These are phyloP conservation scores for Cyclostephanos invisitatus DNA, from an alignment of 108 stramenopile species.

Conservation along the genomic window DNA sequence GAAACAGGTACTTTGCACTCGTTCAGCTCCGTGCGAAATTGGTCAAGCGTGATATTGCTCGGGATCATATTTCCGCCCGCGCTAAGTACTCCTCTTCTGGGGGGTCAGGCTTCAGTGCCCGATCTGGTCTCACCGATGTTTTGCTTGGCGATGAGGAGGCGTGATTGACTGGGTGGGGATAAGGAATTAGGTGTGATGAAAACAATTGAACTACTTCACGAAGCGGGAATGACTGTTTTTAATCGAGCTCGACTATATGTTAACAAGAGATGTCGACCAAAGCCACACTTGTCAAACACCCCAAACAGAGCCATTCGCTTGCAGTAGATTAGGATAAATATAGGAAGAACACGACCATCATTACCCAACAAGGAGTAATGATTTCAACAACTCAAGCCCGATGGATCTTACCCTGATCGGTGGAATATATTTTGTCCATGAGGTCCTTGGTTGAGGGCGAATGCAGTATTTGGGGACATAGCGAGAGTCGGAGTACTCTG, in stretches of 20 bases:
- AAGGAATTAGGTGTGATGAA: neutral
- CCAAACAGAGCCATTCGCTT: neutral
- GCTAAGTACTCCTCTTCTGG: neutral
- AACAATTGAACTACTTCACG: too few relatives aligned
- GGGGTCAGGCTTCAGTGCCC: neutral
- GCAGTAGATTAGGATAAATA: neutral
- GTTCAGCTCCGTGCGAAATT: neutral
- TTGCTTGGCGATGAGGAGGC: neutral
- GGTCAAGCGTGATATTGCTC: neutral
- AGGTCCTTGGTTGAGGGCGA: constrained; percentile 51
- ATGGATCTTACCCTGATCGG: constrained; percentile 3
- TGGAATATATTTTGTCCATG: constrained; percentile 34
- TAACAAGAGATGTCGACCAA: neutral
- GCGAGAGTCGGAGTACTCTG: constrained; percentile 19
- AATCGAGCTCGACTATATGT: neutral
- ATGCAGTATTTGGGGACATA: constrained; percentile 57
- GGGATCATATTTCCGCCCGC: neutral
- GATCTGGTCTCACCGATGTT: neutral
- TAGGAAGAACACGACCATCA: neutral
- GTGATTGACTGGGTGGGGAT: neutral
- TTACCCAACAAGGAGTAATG: neutral
- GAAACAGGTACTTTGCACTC: neutral
- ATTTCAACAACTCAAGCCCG: neutral
- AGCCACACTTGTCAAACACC: neutral
- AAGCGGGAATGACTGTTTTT: neutral